Base-by-base conservation (phyloP, 345 rosid genomes). In the Erodium maritimum region DNA sequence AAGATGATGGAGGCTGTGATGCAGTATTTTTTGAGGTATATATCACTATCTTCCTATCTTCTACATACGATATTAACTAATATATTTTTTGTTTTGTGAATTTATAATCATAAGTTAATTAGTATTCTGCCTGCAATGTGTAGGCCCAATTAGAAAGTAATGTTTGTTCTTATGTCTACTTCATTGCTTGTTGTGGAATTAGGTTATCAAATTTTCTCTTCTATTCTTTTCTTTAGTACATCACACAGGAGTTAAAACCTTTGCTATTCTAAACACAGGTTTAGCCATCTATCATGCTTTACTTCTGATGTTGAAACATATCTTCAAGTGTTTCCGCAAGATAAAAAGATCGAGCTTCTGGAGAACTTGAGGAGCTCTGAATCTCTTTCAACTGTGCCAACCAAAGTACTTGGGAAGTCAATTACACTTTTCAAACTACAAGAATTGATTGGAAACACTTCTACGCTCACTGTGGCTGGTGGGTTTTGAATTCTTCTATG, bases 201-300 rank as follows among this genome's bases (percentile, higher is more conserved):
- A n/a, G n/a, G n/a, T 29, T 4, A 29, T 29, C 37, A 29, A 6
- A 29, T 29, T 6, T 11, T 5, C 37, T 21, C 17, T 29, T 18
- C 13, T 55, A 21, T 14, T 55, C 19, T 21, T 17, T 55, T 55
- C 17, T 19, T 55, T 55, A 21, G 21, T 5, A 19, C 20, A 18
- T 5, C 60, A 29, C 50, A 50, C 55, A 61, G 16, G 21, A 29
- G 37, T 29, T 59, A 21, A 9, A 5, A 33, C 19, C 52, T 23
- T 45, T 55, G 22, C 19, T 17, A 4, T 64, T 56, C 12, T 52
- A 46, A 66, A 17, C 29, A 53, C 88, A 94, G 97, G 81, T 89
- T 87, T 80, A 95, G 97, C 76, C 99, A 87, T 78, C 69, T 87
- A 66, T 94, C 95, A 52, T 90, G 95, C 76, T 90, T 75, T 78